Evolutionary conservation across 768 basidiomycete genomes (phyloP).

Genomic region (Termitomyces titanicus): DNA sequence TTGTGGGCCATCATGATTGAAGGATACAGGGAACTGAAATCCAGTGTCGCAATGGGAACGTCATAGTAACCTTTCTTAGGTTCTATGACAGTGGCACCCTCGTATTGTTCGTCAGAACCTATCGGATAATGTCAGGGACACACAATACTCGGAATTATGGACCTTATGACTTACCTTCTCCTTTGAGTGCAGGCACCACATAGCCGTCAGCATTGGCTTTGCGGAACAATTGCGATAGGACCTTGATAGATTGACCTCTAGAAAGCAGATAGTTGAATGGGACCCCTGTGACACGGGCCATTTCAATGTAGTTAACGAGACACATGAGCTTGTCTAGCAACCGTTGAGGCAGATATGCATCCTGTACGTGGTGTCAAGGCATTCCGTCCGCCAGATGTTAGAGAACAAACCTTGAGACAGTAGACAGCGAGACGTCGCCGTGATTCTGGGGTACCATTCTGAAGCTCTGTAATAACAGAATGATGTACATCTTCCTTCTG

Average conservation of each 20-base stretch:
- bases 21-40: slow-evolving; percentile 98
- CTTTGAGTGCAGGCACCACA: slow-evolving; percentile 79
- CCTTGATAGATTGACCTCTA: slow-evolving; percentile 98
- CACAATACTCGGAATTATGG: not conserved
- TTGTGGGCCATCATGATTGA: slow-evolving; percentile 99
- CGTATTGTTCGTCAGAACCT: slow-evolving; percentile 96
- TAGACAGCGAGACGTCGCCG: slow-evolving; percentile 92
- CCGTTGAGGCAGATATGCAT: slow-evolving; percentile 96
- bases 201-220: slow-evolving; percentile 92
- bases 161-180: slow-evolving; percentile 61
- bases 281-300: slow-evolving; percentile 99
- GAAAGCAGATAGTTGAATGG: slow-evolving; percentile 95
- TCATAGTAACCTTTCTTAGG: slow-evolving; percentile 96
- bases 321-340: slow-evolving; percentile 98
- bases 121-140: not conserved
- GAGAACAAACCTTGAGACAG: slow-evolving; percentile 78
- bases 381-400: not conserved
- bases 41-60: slow-evolving; percentile 93
- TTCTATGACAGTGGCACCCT: slow-evolving; percentile 98
- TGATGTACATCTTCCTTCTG: slow-evolving; percentile 99
- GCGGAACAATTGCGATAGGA: slow-evolving; percentile 91
- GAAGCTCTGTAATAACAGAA: slow-evolving; percentile 96
- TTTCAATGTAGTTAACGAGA: slow-evolving; percentile 96
- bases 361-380: slow-evolving; percentile 41
- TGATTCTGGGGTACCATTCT: slow-evolving; percentile 95